Evolutionary conservation across 148 eudicot species (phyloP).

Genomic region (Cornus suecica): DNA sequence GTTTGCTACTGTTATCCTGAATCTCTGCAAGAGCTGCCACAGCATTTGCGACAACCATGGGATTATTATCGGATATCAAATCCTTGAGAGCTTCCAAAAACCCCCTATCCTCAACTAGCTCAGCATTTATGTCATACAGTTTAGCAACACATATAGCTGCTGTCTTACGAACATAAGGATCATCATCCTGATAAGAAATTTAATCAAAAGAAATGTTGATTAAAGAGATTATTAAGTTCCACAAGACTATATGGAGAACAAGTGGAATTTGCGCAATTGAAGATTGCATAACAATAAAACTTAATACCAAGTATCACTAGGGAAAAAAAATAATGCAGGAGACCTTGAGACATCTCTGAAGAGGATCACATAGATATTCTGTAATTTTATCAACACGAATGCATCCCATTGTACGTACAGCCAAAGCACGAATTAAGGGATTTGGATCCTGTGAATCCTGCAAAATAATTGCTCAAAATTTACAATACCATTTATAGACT

Average conservation of each 20-base stretch:
- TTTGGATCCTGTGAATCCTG: constrained; percentile 99
- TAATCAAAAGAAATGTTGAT: background rate
- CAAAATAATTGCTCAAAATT: constrained; percentile 11
- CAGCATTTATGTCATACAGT: constrained; percentile 96
- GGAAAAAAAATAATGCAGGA: background rate
- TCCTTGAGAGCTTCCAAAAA: constrained; percentile 95
- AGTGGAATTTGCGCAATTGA: constrained; percentile 1
- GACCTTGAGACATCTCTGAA: constrained; percentile 99
- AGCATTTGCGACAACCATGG: constrained; percentile 99
- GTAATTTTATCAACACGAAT: constrained; percentile 98
- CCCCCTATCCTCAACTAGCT: constrained; percentile 97
- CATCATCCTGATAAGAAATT: constrained; percentile 72
- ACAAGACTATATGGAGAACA: constrained; percentile 1
- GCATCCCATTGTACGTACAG: constrained; percentile 99
- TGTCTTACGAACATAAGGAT: constrained; percentile 99
- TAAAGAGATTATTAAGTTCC: background rate
- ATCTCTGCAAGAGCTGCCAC: constrained; percentile 99
- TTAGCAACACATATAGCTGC: constrained; percentile 99
- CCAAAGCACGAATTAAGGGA: constrained; percentile 95
- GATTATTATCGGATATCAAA: constrained; percentile 97
- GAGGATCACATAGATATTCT: constrained; percentile 96
- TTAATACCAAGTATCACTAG: constrained; percentile 4
- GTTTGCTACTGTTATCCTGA: constrained; percentile 81
- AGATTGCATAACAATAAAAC: background rate
- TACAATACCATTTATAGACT: background rate